These are phyloP conservation scores for Sugiyamaella marilandica DNA, from an alignment of 805 yeast species.

Conservation along the genomic window DNA sequence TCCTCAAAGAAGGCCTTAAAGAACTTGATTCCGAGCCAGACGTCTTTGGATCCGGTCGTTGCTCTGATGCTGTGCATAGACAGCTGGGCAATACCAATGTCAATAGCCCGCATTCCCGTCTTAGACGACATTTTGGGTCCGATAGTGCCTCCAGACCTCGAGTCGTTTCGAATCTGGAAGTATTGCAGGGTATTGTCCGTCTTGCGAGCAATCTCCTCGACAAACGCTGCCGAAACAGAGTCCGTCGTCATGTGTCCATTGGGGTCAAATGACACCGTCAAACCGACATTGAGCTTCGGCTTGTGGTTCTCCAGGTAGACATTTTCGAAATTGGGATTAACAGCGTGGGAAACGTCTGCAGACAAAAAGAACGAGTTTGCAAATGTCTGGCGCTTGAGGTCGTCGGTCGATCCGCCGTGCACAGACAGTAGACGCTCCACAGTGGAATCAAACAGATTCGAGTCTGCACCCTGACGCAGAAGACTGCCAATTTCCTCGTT, in stretches of 20 bases:
- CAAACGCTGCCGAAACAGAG: constrained; percentile 61
- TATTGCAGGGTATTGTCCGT: constrained; percentile 65
- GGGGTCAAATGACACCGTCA: constrained; percentile 67
- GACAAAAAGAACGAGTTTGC: constrained; percentile 78
- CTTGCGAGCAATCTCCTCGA: constrained; percentile 61
- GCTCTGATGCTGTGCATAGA: constrained; percentile 88
- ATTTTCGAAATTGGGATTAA: constrained; percentile 59
- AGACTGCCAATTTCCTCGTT: constrained; percentile 80
- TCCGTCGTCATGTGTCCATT: constrained; percentile 85
- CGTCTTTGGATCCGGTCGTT: constrained; percentile 70
- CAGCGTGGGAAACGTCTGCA: constrained; percentile 79
- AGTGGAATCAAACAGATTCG: constrained; percentile 61
- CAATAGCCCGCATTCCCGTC: constrained; percentile 53
- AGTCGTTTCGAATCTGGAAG: constrained; percentile 82
- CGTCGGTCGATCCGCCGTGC: constrained; percentile 29
- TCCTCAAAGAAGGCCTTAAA: constrained; percentile 63
- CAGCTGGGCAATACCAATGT: constrained; percentile 76
- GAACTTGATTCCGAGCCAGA: constrained; percentile 67
- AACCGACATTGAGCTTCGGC: constrained; percentile 75
- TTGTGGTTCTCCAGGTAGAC: constrained; percentile 73
- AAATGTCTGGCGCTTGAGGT: constrained; percentile 38
- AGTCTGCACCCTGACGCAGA: constrained; percentile 73
- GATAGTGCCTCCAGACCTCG: constrained; percentile 84
- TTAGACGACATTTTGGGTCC: constrained; percentile 52
- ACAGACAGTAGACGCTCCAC: constrained; percentile 43